Evolutionary conservation across 2,329 filamentous ascomycete species (phyloP), one percentile per base, ranked within the genome.

Genomic region (Penicillium sp.): DNA sequence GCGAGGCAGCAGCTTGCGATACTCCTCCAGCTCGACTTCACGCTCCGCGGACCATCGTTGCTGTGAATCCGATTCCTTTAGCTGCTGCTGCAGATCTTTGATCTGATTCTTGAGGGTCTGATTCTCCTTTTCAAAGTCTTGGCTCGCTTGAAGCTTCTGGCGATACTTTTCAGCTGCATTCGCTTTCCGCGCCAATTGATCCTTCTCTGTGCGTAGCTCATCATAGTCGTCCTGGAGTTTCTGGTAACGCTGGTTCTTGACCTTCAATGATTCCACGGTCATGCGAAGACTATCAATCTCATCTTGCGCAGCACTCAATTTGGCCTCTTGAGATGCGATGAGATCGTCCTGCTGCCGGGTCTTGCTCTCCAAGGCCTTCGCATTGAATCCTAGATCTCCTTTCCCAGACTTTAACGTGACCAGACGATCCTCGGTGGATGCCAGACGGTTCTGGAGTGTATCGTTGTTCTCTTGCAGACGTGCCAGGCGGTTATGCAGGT

Each of bases 321-420:
- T 84, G 19, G 83, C 82, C 71, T 93, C 90, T 65, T 91, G 85
- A 24, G 81, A 83, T 40, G 87, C 86, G 69, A 93, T 92, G 51
- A 91, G 79, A 58, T 88, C 83, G 71, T 91, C 87, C 67, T 89
- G 87, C 66, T 91, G 77, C 36, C 75, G 73, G 5, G 76, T 87
- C 80, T 65, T 89, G 77, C 60, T 81, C 75, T 74, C 75, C 37
- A 78, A 59, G 1, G 73, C 74, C 63, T 74, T 78, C 53, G 71
- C 73, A 61, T 74, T 76, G 77, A 82, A 70, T 77, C 84, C 73
- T 78, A 73, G 58, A 46, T 78, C 77, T 10, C 75, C 77, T 54
- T 79, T 77, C 16, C 78, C 78, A n/a, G 78, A 79, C 56, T 78
- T 76, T 79, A 73, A 79, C 75, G 70, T 85, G 77, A 77, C 85